phyloP scores from a whole-genome alignment of 2,329 filamentous ascomycete species.

The Colletotrichum sp. region DNA sequence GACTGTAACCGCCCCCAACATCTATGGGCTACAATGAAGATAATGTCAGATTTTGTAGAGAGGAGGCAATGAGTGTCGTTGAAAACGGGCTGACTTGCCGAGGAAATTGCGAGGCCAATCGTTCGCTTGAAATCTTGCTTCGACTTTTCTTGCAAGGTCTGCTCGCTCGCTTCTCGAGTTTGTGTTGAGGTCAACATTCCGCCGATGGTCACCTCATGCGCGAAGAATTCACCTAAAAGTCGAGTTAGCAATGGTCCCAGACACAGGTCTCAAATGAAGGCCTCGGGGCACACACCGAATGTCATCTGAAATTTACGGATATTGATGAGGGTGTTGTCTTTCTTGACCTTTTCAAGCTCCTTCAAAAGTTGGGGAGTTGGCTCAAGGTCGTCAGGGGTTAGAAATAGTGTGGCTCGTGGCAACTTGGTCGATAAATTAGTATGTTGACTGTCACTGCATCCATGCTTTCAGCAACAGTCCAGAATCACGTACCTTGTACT shows the following conservation, averaged over 20 bases:
- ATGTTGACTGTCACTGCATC: background rate
- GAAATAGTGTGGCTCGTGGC: background rate
- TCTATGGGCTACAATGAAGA: background rate
- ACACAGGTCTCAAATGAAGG: background rate
- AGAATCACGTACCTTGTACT: background rate
- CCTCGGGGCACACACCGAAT: background rate
- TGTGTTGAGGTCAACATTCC: conserved; percentile 3
- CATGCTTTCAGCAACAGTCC: background rate
- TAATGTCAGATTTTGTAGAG: background rate
- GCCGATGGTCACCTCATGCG: background rate
- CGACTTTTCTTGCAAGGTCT: background rate
- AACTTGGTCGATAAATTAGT: background rate
- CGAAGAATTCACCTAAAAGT: background rate
- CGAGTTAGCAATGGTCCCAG: background rate
- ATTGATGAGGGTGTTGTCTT: background rate
- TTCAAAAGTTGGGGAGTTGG: background rate
- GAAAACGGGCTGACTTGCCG: background rate
- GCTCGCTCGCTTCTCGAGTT: background rate
- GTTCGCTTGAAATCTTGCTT: background rate
- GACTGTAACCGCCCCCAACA: background rate
- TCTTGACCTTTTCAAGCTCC: background rate
- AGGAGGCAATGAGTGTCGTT: background rate
- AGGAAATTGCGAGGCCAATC: background rate
- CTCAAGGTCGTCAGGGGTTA: background rate
- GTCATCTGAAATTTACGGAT: background rate